Evolutionary conservation across 2,329 filamentous ascomycete genomes (phyloP), one percentile per base, ranked within the genome.

Genomic region (Xylaria sp.): DNA sequence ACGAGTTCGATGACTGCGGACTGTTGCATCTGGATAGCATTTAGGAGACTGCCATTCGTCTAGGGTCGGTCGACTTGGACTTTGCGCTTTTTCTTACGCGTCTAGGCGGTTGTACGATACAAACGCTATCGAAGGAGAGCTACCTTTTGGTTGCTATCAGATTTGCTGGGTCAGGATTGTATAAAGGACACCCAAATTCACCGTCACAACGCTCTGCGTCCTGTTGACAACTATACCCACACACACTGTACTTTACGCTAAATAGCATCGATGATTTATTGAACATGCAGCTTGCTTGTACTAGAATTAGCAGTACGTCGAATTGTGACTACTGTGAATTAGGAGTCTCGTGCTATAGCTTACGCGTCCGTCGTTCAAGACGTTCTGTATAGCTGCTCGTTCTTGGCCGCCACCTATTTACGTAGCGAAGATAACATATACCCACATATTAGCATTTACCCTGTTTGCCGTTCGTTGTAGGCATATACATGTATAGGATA

Each of bases 221-320:
- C 31, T 7, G 54, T 48, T 60, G 62, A 68, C 57, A 56, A 63
- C 8, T 64, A 64, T 64, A 70, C 68, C 68, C 66, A 66, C 68
- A 65, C 58, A 48, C n/a, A 52, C 28, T 65, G 39, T 59, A 62
- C 28, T 31, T 62, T 18, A 51, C 33, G 46, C 59, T 51, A 36
- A 39, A 57, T 67, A 49, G 20, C 59, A 49, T 60, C 31, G 13
- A 55, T 43, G 58, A 59, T 36, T 36, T 36, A 20, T 63, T 52
- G 36, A 7, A 28, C 23, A 23, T 28, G 23, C 10, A 52, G 13
- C 23, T 23, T 6, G 7, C 51, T 15, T 56, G 28, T 5, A 25
- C 20, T 56, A 15, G 15, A 12, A 58, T 36, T 46, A n/a, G n/a
- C n/a, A n/a, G n/a, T n/a, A 41, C 41, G 28, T 46, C 41, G 8